Conservation (phyloP, 164 flowering plant species). For the Annona squamosa region DNA sequence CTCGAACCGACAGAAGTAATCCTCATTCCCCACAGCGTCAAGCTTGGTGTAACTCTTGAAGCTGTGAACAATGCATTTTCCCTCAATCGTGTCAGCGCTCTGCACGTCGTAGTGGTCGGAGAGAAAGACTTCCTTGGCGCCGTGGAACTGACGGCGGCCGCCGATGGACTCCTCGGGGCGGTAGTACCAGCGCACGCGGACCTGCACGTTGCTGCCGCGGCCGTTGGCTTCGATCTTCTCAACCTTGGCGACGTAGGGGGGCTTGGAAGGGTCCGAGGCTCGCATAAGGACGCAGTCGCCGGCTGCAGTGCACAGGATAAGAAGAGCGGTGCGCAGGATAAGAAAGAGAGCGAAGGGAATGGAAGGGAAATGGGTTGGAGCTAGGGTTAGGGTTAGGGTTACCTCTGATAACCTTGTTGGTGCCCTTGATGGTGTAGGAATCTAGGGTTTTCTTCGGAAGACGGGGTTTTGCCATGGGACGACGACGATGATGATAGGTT, state of each 20-base stretch:
- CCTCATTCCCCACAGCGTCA: conserved; percentile 54
- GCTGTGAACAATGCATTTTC: conserved; percentile 52
- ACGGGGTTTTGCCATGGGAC: conserved; percentile 42
- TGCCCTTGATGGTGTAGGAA: conserved; percentile 51
- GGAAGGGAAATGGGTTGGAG: not conserved
- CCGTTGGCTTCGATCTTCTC: conserved; percentile 50
- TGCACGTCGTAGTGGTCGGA: conserved; percentile 56
- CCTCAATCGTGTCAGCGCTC: conserved; percentile 68
- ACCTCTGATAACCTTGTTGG: conserved; percentile 53
- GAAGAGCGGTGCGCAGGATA: not conserved
- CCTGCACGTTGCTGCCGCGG: conserved; percentile 40
- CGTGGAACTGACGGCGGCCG: conserved; percentile 59
- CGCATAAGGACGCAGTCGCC: conserved; percentile 65
- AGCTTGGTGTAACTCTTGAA: conserved; percentile 58
- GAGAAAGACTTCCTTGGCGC: conserved; percentile 55
- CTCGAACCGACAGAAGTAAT: conserved; percentile 57
- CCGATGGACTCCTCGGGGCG: conserved; percentile 63
- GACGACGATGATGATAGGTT: not conserved
- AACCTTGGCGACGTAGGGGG: conserved; percentile 50
- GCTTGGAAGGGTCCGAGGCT: conserved; percentile 44
- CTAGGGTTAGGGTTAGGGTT: not conserved
- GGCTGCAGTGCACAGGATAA: conserved; percentile 19
- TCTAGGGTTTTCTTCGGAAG: conserved; percentile 45
- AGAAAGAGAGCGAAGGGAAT: not conserved
- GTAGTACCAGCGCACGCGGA: conserved; percentile 56